These are phyloP conservation scores for Inga laurina DNA, from an alignment of 306 rosid genomes.

Conservation along the genomic window DNA sequence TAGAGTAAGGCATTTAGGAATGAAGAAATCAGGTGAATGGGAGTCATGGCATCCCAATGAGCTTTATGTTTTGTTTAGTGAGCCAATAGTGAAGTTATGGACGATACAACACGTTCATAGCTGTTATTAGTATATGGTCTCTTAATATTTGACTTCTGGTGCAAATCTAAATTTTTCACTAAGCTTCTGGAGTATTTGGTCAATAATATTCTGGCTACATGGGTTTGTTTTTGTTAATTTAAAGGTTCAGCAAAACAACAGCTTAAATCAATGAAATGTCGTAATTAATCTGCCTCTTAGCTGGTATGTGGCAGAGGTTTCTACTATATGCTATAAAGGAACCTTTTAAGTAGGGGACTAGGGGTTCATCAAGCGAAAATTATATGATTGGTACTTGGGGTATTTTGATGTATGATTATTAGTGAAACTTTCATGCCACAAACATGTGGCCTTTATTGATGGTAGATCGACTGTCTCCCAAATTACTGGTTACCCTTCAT, in stretches of 20 bases:
- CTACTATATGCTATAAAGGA: not conserved
- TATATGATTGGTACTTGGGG: not conserved
- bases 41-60: slow-evolving; percentile 2
- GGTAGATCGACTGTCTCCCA: not conserved
- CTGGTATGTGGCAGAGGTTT: not conserved
- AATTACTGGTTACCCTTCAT: not conserved
- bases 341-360: not conserved
- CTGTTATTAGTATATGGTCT: not conserved
- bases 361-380: not conserved
- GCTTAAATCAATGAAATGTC: not conserved
- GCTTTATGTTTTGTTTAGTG: not conserved
- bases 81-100: not conserved
- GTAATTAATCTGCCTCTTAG: not conserved
- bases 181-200: not conserved
- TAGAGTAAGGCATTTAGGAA: not conserved
- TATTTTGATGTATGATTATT: not conserved
- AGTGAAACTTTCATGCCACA: slow-evolving; percentile 9
- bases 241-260: not conserved
- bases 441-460: not conserved
- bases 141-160: not conserved
- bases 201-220: not conserved
- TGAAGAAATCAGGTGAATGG: not conserved
- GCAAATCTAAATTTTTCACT: not conserved
- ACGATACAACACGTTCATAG: not conserved
- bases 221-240: slow-evolving; percentile 4